phyloP scores from a whole-genome alignment of 73 alveolate species.

The Paramecium pentaurelia region DNA sequence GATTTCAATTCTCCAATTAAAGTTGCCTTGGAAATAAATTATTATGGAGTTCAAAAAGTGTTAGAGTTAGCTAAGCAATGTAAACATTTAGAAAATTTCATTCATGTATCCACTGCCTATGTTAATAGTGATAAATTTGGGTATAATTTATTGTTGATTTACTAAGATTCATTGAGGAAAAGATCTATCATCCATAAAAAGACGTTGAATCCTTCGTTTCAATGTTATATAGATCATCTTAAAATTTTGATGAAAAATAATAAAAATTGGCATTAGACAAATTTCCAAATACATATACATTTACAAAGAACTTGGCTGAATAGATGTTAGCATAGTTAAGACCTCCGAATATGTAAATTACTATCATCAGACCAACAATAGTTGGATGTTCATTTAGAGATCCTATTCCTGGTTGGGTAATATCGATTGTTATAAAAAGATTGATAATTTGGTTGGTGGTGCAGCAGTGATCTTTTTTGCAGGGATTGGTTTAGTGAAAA shows the following conservation, averaged over 20 bases:
- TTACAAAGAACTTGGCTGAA: conserved; percentile 85
- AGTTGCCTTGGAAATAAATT: conserved; percentile 74
- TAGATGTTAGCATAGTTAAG: conserved; percentile 66
- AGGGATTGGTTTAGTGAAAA: conserved; percentile 81
- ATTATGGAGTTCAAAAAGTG: conserved; percentile 71
- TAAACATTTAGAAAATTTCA: conserved; percentile 60
- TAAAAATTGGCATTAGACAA: conserved; percentile 65
- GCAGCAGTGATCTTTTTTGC: conserved; percentile 79
- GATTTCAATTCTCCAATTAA: conserved; percentile 74
- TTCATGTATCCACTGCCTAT: conserved; percentile 75
- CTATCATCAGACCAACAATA: conserved; percentile 84
- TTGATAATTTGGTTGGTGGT: conserved; percentile 72
- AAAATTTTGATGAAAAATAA: not conserved
- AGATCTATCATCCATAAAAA: conserved; percentile 9
- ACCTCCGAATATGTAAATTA: conserved; percentile 65
- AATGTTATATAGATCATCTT: not conserved
- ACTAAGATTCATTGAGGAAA: conserved; percentile 16
- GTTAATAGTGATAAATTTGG: conserved; percentile 77
- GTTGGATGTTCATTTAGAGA: conserved; percentile 79
- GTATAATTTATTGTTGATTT: not conserved
- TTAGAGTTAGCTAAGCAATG: conserved; percentile 73
- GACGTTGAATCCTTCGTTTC: conserved; percentile 6
- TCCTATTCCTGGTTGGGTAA: conserved; percentile 93
- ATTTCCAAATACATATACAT: conserved; percentile 90
- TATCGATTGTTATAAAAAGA: conserved; percentile 32